Percentiles rank a stretch among this genome's conserved stretches.
These are phyloP conservation scores for Mortierella sp. DNA, from an alignment of 371 early-diverging fungal species.

Conservation along the genomic window DNA sequence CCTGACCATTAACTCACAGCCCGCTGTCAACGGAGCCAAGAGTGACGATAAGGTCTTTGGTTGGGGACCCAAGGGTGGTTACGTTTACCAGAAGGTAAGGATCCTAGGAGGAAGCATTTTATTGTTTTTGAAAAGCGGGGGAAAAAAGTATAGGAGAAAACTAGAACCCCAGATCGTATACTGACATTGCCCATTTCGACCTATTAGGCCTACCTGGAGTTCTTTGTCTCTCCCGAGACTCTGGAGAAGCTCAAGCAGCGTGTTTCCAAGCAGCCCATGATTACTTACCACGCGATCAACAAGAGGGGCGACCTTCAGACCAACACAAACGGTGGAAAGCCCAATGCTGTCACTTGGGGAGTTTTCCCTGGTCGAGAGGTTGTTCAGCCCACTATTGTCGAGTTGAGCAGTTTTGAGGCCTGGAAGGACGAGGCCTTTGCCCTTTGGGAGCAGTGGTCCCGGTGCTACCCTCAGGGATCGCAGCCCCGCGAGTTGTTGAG, in stretches of 20 bases:
- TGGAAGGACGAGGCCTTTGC: conserved; percentile 93
- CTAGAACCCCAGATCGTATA: background rate
- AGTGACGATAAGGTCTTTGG: conserved; percentile 84
- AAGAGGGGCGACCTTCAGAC: conserved; percentile 83
- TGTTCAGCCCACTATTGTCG: conserved; percentile 95
- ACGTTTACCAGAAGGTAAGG: conserved; percentile 87
- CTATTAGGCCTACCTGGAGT: conserved; percentile 84
- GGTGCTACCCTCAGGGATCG: conserved; percentile 72
- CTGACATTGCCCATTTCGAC: background rate
- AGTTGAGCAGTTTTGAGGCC: conserved; percentile 87
- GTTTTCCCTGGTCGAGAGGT: conserved; percentile 97
- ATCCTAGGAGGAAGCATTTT: background rate
- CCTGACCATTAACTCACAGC: conserved; percentile 95
- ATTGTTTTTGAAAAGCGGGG: too few relatives aligned
- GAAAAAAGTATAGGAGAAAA: too few relatives aligned
- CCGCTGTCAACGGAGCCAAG: conserved; percentile 89
- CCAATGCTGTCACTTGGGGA: conserved; percentile 98
- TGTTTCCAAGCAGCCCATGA: conserved; percentile 67
- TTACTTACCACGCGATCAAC: conserved; percentile 93
- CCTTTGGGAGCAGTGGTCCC: conserved; percentile 92
- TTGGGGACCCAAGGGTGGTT: conserved; percentile 96
- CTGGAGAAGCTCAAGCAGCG: conserved; percentile 74
- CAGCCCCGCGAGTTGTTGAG: conserved; percentile 64
- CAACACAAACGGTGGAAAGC: conserved; percentile 80
- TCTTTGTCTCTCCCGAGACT: conserved; percentile 83